A percentile compares a stretch with the other conserved stretches of the same genome.
Evolutionary conservation across 164 flowering plant genomes (phyloP).

Genomic region (Magnolia changhungtana): DNA sequence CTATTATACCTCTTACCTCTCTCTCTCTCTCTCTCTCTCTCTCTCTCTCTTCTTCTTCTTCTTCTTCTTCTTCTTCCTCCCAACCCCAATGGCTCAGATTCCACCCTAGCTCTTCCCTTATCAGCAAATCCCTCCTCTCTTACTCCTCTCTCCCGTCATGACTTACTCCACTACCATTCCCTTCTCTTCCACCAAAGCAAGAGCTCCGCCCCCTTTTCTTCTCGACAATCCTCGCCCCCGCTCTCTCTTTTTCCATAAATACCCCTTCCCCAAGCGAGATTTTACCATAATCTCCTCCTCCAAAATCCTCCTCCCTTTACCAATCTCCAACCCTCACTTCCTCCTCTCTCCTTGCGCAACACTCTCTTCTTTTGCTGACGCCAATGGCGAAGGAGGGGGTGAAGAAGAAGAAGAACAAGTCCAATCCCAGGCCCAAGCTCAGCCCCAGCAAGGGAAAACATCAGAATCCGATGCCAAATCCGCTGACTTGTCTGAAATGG

Average conservation of each 20-base stretch:
- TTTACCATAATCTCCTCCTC: not conserved
- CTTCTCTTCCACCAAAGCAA: constrained; percentile 40
- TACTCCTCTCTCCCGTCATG: constrained; percentile 30
- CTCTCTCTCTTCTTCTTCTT: constrained; percentile 15
- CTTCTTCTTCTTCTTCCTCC: constrained; percentile 16
- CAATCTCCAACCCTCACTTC: constrained; percentile 16
- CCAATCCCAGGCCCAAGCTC: not conserved
- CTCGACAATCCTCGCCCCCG: constrained; percentile 22
- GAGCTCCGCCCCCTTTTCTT: constrained; percentile 19
- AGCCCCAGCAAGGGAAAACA: not conserved
- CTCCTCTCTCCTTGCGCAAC: constrained; percentile 42
- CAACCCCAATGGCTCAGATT: constrained; percentile 42
- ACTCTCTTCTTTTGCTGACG: constrained; percentile 60
- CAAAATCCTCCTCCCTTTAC: constrained; percentile 20
- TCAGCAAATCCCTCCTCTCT: not conserved
- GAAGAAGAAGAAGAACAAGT: constrained; percentile 4
- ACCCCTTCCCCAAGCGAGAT: constrained; percentile 17
- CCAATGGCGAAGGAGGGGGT: constrained; percentile 29
- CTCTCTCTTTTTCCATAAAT: constrained; percentile 12
- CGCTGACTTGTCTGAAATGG: constrained; percentile 59
- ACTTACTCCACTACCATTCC: constrained; percentile 33
- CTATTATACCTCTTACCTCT: not conserved
- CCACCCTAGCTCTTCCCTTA: constrained; percentile 21
- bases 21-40: not conserved
- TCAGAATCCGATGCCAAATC: constrained; percentile 7